These are phyloP conservation scores for Chalciporus sphaerocephalus DNA, from an alignment of 768 basidiomycete species.

Conservation along the genomic window DNA sequence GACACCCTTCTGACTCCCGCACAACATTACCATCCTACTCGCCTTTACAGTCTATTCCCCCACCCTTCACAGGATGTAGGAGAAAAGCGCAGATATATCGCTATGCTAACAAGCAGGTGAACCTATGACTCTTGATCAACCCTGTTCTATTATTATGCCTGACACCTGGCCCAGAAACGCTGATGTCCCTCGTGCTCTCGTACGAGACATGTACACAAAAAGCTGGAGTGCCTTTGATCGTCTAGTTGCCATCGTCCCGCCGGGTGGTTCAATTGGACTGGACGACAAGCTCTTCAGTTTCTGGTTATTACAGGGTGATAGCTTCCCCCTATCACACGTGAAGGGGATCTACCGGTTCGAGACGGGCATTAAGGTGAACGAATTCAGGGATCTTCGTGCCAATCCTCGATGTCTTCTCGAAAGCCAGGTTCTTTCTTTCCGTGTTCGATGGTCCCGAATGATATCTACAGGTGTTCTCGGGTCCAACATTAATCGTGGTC, in stretches of 20 bases:
- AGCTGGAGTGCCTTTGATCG: constrained; percentile 91
- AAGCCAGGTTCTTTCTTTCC: constrained; percentile 75
- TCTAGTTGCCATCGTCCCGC: constrained; percentile 84
- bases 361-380: constrained; percentile 81
- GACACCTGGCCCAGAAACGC: constrained; percentile 53
- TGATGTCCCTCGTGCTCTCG: constrained; percentile 77
- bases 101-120: constrained; percentile 67
- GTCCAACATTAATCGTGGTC: constrained; percentile 28
- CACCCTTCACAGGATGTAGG: constrained; percentile 77
- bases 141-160: background rate
- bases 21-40: constrained; percentile 68
- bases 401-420: constrained; percentile 86
- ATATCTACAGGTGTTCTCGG: constrained; percentile 65
- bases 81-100: constrained; percentile 72
- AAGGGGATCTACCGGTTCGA: constrained; percentile 88
- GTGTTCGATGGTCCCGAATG: constrained; percentile 77
- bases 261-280: constrained; percentile 85
- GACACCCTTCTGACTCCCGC: constrained; percentile 74
- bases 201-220: constrained; percentile 89
- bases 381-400: constrained; percentile 84
- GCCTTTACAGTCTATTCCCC: constrained; percentile 69
- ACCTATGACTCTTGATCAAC: constrained; percentile 3
- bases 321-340: constrained; percentile 68
- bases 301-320: constrained; percentile 80
- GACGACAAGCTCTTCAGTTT: constrained; percentile 91